phyloP scores from a whole-genome alignment of 2,329 filamentous ascomycete genomes.

The Pestalotiopsis sp. region DNA sequence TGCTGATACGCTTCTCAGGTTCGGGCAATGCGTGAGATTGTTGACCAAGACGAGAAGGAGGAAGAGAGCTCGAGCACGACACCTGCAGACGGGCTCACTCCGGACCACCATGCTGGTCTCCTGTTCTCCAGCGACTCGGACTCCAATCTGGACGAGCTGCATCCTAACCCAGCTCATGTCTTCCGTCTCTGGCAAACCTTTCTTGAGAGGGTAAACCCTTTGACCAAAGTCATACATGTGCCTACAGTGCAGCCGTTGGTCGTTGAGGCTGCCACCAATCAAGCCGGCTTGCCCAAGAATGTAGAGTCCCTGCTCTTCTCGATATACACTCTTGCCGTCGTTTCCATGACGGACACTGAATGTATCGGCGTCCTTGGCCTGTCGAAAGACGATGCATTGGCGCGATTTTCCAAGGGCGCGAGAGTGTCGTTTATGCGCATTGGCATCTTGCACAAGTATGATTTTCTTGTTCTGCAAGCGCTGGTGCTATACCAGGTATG shows the following conservation, averaged over 20 bases:
- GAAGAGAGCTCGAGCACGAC: conserved; percentile 37
- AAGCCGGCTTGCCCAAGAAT: conserved; percentile 56
- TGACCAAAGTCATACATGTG: conserved; percentile 61
- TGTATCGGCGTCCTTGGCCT: conserved; percentile 54
- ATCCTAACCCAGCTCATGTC: conserved; percentile 66
- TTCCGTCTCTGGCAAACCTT: conserved; percentile 76
- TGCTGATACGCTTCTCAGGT: conserved; percentile 38
- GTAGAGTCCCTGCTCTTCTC: conserved; percentile 64
- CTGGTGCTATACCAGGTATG: conserved; percentile 58
- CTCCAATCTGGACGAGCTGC: conserved; percentile 50
- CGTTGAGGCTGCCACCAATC: conserved; percentile 61
- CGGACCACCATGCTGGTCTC: conserved; percentile 55
- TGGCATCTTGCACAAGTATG: conserved; percentile 60
- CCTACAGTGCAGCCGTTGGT: conserved; percentile 69
- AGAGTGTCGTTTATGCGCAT: conserved; percentile 51
- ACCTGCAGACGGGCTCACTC: conserved; percentile 47
- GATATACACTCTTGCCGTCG: conserved; percentile 64
- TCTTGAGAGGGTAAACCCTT: conserved; percentile 72
- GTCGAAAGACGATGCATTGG: conserved; percentile 50
- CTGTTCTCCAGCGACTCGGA: conserved; percentile 46
- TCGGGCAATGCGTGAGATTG: conserved; percentile 59
- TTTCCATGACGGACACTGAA: conserved; percentile 58
- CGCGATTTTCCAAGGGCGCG: conserved; percentile 53
- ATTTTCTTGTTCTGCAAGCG: conserved; percentile 61
- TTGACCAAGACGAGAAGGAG: conserved; percentile 54